phyloP scores from a whole-genome alignment of 2,329 filamentous ascomycete species.

The Knoxdaviesia capensis region DNA sequence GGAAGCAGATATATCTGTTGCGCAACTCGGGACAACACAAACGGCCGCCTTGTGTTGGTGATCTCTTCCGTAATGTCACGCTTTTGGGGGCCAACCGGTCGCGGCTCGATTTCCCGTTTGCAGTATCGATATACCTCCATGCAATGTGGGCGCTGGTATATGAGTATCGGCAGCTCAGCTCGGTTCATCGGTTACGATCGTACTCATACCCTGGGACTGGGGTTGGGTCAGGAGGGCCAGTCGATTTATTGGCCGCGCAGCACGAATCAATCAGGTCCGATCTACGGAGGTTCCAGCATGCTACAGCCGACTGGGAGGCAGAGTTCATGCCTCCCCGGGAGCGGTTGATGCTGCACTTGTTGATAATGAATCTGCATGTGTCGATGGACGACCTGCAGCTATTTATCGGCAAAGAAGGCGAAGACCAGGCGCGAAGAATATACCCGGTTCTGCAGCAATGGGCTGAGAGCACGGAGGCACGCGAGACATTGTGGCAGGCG shows the following conservation, averaged over 20 bases:
- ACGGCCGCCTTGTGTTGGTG: constrained; percentile 28
- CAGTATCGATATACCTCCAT: constrained; percentile 40
- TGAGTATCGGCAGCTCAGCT: constrained; percentile 42
- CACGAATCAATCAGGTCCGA: too few relatives aligned
- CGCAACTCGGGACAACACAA: constrained; percentile 16
- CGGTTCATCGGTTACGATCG: constrained; percentile 15
- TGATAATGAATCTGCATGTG: constrained; percentile 43
- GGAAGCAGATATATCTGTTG: constrained; percentile 39
- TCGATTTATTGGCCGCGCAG: too few relatives aligned
- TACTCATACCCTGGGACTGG: too few relatives aligned
- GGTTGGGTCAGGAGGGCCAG: too few relatives aligned
- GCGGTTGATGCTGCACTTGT: constrained; percentile 27
- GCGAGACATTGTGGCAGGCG: constrained; percentile 45
- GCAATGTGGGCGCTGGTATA: constrained; percentile 45
- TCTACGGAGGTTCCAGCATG: too few relatives aligned
- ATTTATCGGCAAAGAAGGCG: constrained; percentile 46
- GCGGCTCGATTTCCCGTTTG: constrained; percentile 33
- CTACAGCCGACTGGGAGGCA: too few relatives aligned
- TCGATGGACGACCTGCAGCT: constrained; percentile 45
- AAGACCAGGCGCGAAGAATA: constrained; percentile 40
- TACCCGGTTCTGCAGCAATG: constrained; percentile 39
- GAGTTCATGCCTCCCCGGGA: constrained; percentile 22
- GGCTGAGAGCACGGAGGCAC: constrained; percentile 31
- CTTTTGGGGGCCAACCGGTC: constrained; percentile 26
- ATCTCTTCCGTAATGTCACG: constrained; percentile 35